Evolutionary conservation across 202 grass and related monocot species (phyloP), one percentile per base, ranked within the genome.

Genomic region (Panicum virgatum): DNA sequence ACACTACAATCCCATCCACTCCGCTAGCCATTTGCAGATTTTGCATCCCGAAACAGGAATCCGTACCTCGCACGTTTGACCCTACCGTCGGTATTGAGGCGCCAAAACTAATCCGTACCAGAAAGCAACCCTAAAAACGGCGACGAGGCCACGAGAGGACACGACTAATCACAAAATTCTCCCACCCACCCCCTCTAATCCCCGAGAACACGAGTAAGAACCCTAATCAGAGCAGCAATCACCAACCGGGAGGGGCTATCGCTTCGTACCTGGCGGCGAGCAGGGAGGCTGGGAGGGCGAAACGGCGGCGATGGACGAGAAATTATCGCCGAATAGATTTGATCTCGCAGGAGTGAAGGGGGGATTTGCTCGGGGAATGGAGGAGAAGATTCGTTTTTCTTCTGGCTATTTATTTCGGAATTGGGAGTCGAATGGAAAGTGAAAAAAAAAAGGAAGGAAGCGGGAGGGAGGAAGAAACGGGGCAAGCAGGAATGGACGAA

Each of bases 331-430:
- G 32, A 60, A 23, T 47, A 6, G 65, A 57, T 66, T 62, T 23
- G 61, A 32, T 60, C 67, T 61, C 66, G 27, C 22, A 25, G 12
- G 39, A 40, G 30, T 12, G 39, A 22, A 27, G 12, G 61, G 34
- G 47, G 36, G 36, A 64, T 46, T 80, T 73, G 64, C 61, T 58
- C 50, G 11, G 5, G 5, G 32, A 27, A 8, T 32, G 69, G 51
- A 51, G 69, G 42, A 44, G 14, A 76, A 77, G 84, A 75, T 86
- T 69, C 45, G 44, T 2, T 57, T 69, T 54, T 73, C 64, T 45
- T 75, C 38, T 54, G 32, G 1, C 1, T 47, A 76, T 32, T 53
- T 68, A 29, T 74, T 70, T 62, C 4, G 32, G 69, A 52, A 22
- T 67, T 12, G 61, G 7, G 19, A 20, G 47, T 34, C 52, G 62